Percentiles rank a stretch among this genome's conserved stretches.
phyloP scores from a whole-genome alignment of 2,329 filamentous ascomycete genomes.

The Neoscytalidium dimidiatum region DNA sequence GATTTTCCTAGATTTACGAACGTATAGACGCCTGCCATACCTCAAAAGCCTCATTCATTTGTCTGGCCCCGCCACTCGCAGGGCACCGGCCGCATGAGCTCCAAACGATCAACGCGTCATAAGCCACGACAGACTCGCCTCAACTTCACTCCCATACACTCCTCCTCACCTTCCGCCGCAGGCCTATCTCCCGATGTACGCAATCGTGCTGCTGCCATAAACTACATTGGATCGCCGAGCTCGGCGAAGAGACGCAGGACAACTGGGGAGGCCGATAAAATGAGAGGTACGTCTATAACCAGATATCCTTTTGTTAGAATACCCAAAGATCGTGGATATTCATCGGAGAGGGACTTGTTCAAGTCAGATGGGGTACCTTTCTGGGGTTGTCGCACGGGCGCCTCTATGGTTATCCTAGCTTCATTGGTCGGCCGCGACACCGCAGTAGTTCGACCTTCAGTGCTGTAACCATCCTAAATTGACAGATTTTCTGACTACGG shows the following conservation, averaged over 20 bases:
- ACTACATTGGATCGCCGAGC: conserved; percentile 29
- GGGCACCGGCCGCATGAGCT: background rate
- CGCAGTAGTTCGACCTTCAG: too few relatives aligned
- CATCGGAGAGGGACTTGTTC: background rate
- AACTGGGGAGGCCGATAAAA: conserved; percentile 1
- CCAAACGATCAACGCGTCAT: background rate
- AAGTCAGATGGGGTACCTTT: too few relatives aligned
- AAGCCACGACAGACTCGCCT: conserved; percentile 43
- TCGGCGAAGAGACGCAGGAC: conserved; percentile 29
- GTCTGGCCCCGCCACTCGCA: too few relatives aligned
- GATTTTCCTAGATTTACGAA: background rate
- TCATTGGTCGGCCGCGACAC: too few relatives aligned
- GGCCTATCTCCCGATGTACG: conserved; percentile 34
- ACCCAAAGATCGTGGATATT: too few relatives aligned
- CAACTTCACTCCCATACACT: conserved; percentile 44
- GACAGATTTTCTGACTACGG: background rate
- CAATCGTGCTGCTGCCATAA: conserved; percentile 37
- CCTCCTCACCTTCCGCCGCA: conserved; percentile 40
- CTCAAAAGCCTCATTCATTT: too few relatives aligned
- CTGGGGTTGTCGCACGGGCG: too few relatives aligned
- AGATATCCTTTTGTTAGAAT: background rate
- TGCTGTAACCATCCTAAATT: background rate
- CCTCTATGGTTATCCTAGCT: too few relatives aligned
- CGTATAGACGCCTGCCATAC: too few relatives aligned
- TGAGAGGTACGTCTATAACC: background rate